phyloP scores from a whole-genome alignment of 768 basidiomycete genomes.

The Lactarius indigo region DNA sequence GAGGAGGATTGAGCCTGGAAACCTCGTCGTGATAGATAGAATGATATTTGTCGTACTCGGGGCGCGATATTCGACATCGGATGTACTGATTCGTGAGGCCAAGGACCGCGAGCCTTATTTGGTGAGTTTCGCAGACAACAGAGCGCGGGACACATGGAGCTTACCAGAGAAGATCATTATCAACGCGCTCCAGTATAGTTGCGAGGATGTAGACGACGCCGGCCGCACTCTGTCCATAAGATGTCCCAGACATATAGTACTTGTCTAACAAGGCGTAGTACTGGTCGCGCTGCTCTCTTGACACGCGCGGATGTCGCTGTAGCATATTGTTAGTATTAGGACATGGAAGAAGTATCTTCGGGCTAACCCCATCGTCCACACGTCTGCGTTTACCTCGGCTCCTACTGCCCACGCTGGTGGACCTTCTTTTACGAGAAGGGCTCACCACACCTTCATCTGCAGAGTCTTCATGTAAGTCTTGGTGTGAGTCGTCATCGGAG shows the following conservation, averaged over 20 bases:
- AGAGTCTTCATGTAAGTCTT: slow-evolving; percentile 44
- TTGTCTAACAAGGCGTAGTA: slow-evolving; percentile 66
- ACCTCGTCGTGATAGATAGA: slow-evolving; percentile 87
- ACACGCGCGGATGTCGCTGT: slow-evolving; percentile 54
- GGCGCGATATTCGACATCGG: slow-evolving; percentile 82
- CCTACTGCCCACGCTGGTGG: slow-evolving; percentile 18
- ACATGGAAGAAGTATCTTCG: slow-evolving; percentile 16
- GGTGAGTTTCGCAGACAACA: background rate
- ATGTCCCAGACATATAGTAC: slow-evolving; percentile 83
- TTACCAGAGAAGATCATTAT: slow-evolving; percentile 92
- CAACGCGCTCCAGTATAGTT: slow-evolving; percentile 84
- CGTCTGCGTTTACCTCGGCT: slow-evolving; percentile 35
- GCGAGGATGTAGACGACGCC: slow-evolving; percentile 88
- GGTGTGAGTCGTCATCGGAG: slow-evolving; percentile 43
- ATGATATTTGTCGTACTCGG: slow-evolving; percentile 79
- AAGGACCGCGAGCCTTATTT: slow-evolving; percentile 80
- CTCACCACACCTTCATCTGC: slow-evolving; percentile 41
- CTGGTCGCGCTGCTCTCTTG: slow-evolving; percentile 64
- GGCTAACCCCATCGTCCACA: slow-evolving; percentile 40
- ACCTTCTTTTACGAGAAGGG: slow-evolving; percentile 53
- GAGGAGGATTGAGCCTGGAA: slow-evolving; percentile 76
- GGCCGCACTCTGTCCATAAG: slow-evolving; percentile 85
- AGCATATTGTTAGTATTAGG: slow-evolving; percentile 3
- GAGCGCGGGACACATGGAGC: slow-evolving; percentile 21
- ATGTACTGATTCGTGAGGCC: slow-evolving; percentile 92